These are phyloP conservation scores for Xylaria hypoxylon DNA, from an alignment of 2,329 filamentous ascomycete genomes.

Conservation along the genomic window DNA sequence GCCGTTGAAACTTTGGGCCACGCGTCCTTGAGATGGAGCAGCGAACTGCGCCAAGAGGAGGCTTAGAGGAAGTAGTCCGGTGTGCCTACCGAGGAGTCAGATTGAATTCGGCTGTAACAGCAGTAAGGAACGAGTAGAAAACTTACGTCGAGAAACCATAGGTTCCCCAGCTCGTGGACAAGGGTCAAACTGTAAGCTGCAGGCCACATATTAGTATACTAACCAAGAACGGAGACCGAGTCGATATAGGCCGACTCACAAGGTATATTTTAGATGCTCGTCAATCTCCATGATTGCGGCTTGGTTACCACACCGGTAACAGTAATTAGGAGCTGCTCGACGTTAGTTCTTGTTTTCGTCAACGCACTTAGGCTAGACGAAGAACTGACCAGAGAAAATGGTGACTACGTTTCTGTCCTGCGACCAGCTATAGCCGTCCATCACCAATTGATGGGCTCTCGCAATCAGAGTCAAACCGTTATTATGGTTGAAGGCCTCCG, in stretches of 20 bases:
- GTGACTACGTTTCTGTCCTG: conserved; percentile 98
- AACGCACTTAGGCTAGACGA: conserved; percentile 10
- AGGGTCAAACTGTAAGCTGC: conserved; percentile 97
- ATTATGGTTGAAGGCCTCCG: conserved; percentile 99
- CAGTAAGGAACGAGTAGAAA: conserved; percentile 6
- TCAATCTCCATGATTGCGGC: conserved; percentile 99
- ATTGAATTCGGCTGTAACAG: conserved; percentile 29
- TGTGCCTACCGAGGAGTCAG: conserved; percentile 68
- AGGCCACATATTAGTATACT: conserved; percentile 33
- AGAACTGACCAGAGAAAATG: conserved; percentile 87
- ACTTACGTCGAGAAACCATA: conserved; percentile 92
- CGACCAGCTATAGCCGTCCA: conserved; percentile 99
- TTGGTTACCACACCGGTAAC: conserved; percentile 98
- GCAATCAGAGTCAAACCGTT: conserved; percentile 96
- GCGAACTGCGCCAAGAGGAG: conserved; percentile 27
- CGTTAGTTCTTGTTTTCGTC: conserved; percentile 24
- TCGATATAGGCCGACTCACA: conserved; percentile 69
- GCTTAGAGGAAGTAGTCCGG: conserved; percentile 97
- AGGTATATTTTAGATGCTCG: conserved; percentile 98
- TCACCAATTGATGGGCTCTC: conserved; percentile 96
- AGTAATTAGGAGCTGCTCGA: conserved; percentile 83
- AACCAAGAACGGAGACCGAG: conserved; percentile 14
- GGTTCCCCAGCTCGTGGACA: conserved; percentile 97
- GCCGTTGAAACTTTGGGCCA: conserved; percentile 39
- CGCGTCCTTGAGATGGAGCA: conserved; percentile 32